Evolutionary conservation across 2,329 filamentous ascomycete genomes (phyloP).

Genomic region (Aspergillus japonicus): DNA sequence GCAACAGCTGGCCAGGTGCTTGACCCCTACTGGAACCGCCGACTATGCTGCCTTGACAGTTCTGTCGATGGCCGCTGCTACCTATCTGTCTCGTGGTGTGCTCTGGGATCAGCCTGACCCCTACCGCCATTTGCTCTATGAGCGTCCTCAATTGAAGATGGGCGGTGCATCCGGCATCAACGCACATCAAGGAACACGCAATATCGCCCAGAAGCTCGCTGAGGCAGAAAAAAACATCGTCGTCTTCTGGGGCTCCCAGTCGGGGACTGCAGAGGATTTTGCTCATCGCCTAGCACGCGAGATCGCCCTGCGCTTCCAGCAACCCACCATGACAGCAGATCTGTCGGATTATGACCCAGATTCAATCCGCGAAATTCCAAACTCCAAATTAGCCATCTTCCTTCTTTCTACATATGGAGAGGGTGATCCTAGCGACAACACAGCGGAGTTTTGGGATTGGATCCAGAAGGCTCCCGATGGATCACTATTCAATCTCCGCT

Average conservation of each 20-base stretch:
- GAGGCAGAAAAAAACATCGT: conserved; percentile 66
- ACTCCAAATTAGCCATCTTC: conserved; percentile 83
- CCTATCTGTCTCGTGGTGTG: conserved; percentile 45
- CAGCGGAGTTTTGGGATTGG: conserved; percentile 84
- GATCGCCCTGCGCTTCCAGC: conserved; percentile 83
- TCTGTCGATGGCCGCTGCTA: conserved; percentile 36
- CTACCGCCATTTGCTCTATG: conserved; percentile 49
- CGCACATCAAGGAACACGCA: conserved; percentile 40
- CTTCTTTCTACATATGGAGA: conserved; percentile 92
- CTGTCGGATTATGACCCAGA: conserved; percentile 91
- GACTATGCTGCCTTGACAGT: conserved; percentile 40
- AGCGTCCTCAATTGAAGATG: conserved; percentile 48
- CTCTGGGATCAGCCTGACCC: conserved; percentile 54
- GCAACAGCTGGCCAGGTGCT: conserved; percentile 19
- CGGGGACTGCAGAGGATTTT: conserved; percentile 91
- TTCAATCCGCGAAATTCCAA: conserved; percentile 76
- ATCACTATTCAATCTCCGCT: conserved; percentile 68
- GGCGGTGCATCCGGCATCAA: conserved; percentile 19
- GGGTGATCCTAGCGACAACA: conserved; percentile 93
- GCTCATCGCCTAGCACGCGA: conserved; percentile 87
- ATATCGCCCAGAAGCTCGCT: conserved; percentile 47
- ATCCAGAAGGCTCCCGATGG: conserved; percentile 74
- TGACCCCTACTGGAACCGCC: conserved; percentile 23
- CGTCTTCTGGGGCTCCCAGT: conserved; percentile 93
- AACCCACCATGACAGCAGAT: conserved; percentile 91